Evolutionary conservation across 495 filamentous ascomycete species (phyloP).

Genomic region (Annulohypoxylon moriforme): DNA sequence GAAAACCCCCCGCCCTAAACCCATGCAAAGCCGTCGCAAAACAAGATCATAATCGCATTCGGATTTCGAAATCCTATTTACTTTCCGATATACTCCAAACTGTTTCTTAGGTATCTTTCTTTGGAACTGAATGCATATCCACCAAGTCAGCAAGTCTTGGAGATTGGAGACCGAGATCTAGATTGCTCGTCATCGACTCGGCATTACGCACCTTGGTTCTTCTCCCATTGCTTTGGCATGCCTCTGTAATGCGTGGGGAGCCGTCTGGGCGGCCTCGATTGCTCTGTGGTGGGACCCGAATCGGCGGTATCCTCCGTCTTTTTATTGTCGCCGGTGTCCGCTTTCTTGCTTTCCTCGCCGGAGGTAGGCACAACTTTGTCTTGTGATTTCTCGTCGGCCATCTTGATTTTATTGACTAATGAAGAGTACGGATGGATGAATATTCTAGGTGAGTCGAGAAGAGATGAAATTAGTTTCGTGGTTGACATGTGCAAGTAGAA

Average conservation of each 20-base stretch:
- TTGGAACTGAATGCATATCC: slow-evolving; percentile 26
- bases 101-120: slow-evolving; percentile 39
- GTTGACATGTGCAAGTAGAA: neutral
- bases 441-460: slow-evolving; percentile 7
- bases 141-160: neutral
- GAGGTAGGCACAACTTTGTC: slow-evolving; percentile 15
- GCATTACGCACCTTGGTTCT: slow-evolving; percentile 44
- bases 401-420: slow-evolving; percentile 13
- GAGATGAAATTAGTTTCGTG: neutral
- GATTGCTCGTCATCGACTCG: neutral
- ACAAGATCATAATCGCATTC: neutral
- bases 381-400: slow-evolving; percentile 34
- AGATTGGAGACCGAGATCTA: neutral
- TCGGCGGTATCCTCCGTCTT: slow-evolving; percentile 37
- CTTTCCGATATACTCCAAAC: neutral
- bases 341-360: slow-evolving; percentile 24
- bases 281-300: slow-evolving; percentile 24
- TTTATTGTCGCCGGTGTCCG: slow-evolving; percentile 35
- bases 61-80: neutral
- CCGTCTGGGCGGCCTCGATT: slow-evolving; percentile 18
- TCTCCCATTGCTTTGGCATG: slow-evolving; percentile 50
- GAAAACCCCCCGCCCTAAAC: neutral
- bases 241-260: slow-evolving; percentile 43
- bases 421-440: neutral
- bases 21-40: neutral